phyloP scores from a whole-genome alignment of 1,284 basidiomycete species.

The Austropuccinia psidii region DNA sequence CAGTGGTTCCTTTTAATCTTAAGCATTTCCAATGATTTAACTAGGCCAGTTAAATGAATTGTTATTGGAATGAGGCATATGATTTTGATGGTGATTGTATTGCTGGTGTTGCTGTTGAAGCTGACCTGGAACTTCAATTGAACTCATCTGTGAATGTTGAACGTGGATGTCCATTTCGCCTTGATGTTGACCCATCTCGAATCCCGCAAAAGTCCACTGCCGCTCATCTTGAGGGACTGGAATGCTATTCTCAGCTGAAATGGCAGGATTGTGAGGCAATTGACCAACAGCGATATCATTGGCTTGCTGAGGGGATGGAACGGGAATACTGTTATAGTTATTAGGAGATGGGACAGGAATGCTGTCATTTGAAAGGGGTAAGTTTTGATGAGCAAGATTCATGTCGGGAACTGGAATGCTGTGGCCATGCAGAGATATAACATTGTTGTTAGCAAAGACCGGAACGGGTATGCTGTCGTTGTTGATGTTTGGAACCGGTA shows the following conservation, averaged over 20 bases:
- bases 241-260: neutral
- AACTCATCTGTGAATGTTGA: neutral
- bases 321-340: conserved; percentile 1
- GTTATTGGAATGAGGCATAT: neutral
- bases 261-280: neutral
- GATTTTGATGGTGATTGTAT: neutral
- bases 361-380: neutral
- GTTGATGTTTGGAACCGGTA: neutral
- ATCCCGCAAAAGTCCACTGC: neutral
- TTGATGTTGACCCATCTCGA: conserved; percentile 5
- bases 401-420: neutral
- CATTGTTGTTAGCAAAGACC: neutral
- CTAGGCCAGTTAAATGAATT: neutral
- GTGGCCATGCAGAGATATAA: neutral
- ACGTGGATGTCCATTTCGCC: conserved; percentile 30
- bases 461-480: conserved; percentile 4
- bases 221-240: conserved; percentile 12
- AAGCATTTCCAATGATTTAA: too few relatives aligned
- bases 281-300: neutral
- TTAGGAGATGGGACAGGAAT: conserved; percentile 10
- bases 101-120: conserved; percentile 1
- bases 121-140: neutral
- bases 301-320: neutral
- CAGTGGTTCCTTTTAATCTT: too few relatives aligned
- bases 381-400: neutral